Evolutionary conservation across 352 stramenopile genomes (phyloP).

Genomic region (Globisporangium cederbergense): DNA sequence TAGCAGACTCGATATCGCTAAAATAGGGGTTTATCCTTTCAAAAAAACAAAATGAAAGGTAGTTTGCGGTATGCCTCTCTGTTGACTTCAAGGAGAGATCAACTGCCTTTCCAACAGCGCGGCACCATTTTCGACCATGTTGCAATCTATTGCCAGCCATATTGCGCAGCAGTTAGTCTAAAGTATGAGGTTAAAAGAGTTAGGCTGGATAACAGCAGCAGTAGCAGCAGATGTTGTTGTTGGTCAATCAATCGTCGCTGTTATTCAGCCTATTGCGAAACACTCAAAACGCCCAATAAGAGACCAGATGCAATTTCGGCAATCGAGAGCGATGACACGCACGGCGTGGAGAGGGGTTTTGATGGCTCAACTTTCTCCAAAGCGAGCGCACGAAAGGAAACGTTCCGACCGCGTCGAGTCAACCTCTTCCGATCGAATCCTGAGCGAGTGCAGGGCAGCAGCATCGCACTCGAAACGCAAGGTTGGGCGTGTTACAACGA

Average conservation of each 20-base stretch:
- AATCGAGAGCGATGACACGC: slow-evolving; percentile 8
- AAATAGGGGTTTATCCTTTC: not conserved
- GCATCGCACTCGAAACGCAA: not conserved
- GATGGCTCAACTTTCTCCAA: not conserved
- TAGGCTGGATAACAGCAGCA: too few relatives aligned
- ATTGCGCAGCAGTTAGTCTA: slow-evolving; percentile 10
- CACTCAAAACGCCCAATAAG: not conserved
- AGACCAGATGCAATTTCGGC: slow-evolving; percentile 1
- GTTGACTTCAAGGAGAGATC: slow-evolving; percentile 9
- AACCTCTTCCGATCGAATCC: not conserved
- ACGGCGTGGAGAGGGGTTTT: slow-evolving; percentile 11
- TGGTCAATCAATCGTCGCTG: not conserved
- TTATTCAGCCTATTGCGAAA: slow-evolving; percentile 10
- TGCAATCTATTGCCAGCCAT: not conserved
- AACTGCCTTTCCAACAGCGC: too few relatives aligned
- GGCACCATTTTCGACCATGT: too few relatives aligned
- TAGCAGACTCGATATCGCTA: too few relatives aligned
- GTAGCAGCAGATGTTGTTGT: not conserved
- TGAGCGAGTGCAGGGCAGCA: too few relatives aligned
- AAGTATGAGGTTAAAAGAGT: too few relatives aligned
- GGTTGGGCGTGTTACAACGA: too few relatives aligned
- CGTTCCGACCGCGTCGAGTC: not conserved
- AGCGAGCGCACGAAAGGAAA: not conserved
- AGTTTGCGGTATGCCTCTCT: not conserved
- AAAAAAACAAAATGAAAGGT: not conserved